These are phyloP conservation scores for Melastoma candidum DNA, from an alignment of 441 rosid species.

Conservation along the genomic window DNA sequence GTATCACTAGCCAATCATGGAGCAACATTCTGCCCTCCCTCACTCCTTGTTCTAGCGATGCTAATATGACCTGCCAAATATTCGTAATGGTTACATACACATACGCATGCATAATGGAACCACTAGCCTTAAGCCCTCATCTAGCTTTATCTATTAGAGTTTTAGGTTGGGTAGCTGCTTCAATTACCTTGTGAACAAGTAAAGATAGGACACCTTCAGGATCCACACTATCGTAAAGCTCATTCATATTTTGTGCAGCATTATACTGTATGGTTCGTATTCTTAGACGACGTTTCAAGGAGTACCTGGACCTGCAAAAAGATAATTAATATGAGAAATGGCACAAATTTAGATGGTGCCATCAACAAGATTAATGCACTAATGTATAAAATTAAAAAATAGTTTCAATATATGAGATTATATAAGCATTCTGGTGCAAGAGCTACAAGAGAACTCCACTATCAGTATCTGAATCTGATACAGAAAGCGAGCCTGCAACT, in stretches of 20 bases:
- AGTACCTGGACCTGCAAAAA: conserved; percentile 47
- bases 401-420: no score
- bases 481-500: no score
- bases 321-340: not conserved
- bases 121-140: no score
- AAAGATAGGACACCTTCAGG: conserved; percentile 75
- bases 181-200: conserved; percentile 83
- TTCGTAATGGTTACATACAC: conserved; percentile 3
- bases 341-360: no score
- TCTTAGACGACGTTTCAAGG: conserved; percentile 76
- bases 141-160: no score
- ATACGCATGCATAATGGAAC: not conserved
- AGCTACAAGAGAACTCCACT: no score
- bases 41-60: conserved; percentile 86
- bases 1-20: conserved; percentile 96
- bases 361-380: no score
- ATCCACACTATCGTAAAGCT: conserved; percentile 82
- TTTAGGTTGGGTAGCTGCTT: not conserved
- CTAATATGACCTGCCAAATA: conserved; percentile 59
- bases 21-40: conserved; percentile 89
- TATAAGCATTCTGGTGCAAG: no score
- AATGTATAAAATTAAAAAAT: no score
- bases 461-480: no score
- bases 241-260: conserved; percentile 63
- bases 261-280: conserved; percentile 80